Evolutionary conservation across 2,329 filamentous ascomycete species (phyloP).

Genomic region (Calonectria henricotiae): DNA sequence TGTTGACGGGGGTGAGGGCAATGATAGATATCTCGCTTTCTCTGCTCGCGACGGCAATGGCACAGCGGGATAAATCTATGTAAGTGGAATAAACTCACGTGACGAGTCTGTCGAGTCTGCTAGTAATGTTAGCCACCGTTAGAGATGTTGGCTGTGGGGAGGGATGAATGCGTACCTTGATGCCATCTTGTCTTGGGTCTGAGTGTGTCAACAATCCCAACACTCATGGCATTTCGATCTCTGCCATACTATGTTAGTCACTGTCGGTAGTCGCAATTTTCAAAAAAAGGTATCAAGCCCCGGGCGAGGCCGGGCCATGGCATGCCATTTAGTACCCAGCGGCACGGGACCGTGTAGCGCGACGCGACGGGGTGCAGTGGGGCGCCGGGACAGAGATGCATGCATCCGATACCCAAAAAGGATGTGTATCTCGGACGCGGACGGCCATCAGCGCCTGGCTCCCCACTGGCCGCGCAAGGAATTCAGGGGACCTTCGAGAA

Average conservation of each 20-base stretch:
- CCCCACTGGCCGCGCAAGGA: slow-evolving; percentile 33
- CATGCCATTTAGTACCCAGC: slow-evolving; percentile 43
- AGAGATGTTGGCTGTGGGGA: not conserved
- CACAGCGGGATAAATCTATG: not conserved
- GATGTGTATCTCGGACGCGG: slow-evolving; percentile 33
- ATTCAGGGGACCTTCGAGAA: slow-evolving; percentile 21
- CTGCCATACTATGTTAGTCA: slow-evolving; percentile 43
- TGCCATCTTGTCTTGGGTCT: slow-evolving; percentile 67
- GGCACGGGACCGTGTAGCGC: slow-evolving; percentile 53
- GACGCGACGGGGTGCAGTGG: slow-evolving; percentile 51
- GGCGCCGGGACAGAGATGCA: slow-evolving; percentile 50
- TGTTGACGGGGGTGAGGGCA: too few relatives aligned
- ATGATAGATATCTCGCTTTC: not conserved
- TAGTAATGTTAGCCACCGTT: slow-evolving; percentile 38
- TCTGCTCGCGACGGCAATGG: slow-evolving; percentile 4
- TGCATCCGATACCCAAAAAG: slow-evolving; percentile 45
- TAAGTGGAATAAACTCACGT: slow-evolving; percentile 75
- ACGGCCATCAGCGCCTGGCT: slow-evolving; percentile 34
- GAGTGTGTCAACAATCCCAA: slow-evolving; percentile 41
- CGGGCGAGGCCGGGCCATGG: slow-evolving; percentile 30
- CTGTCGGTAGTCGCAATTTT: slow-evolving; percentile 32
- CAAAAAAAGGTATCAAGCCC: slow-evolving; percentile 29
- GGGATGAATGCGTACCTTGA: slow-evolving; percentile 64
- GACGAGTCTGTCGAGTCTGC: slow-evolving; percentile 86
- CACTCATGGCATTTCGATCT: slow-evolving; percentile 54